A percentile compares a stretch with the other conserved stretches of the same genome.
These are phyloP conservation scores for Cyclotella kingstonii DNA, from an alignment of 108 stramenopile species.

Conservation along the genomic window DNA sequence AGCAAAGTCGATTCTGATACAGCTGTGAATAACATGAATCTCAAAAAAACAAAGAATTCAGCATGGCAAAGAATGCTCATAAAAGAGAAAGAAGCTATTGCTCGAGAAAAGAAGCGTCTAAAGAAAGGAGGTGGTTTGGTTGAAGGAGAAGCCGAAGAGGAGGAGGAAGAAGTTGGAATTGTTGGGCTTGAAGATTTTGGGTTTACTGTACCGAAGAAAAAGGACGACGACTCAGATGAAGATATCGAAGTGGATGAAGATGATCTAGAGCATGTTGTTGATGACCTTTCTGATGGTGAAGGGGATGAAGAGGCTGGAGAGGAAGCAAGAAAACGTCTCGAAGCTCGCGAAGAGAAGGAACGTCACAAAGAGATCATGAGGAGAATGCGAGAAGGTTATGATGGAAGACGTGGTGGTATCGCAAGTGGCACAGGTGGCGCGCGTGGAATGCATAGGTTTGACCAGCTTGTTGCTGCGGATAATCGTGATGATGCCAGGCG, in stretches of 20 bases:
- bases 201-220: constrained; percentile 73
- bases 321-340: constrained; percentile 53
- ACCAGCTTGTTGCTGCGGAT: constrained; percentile 86
- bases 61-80: constrained; percentile 78
- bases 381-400: constrained; percentile 87
- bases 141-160: constrained; percentile 86
- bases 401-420: constrained; percentile 83
- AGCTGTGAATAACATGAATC: constrained; percentile 10
- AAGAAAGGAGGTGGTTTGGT: constrained; percentile 54
- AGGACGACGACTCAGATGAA: constrained; percentile 68
- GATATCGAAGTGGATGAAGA: constrained; percentile 62
- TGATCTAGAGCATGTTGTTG: constrained; percentile 84
- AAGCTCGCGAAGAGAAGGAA: constrained; percentile 77
- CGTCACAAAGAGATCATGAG: constrained; percentile 87
- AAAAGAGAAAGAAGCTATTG: constrained; percentile 60
- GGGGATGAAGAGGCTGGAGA: constrained; percentile 87
- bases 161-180: constrained; percentile 89
- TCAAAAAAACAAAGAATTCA: constrained; percentile 60
- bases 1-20: background rate
- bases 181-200: constrained; percentile 90
- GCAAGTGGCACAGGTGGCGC: constrained; percentile 73
- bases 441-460: constrained; percentile 74
- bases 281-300: constrained; percentile 86
- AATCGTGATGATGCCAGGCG: constrained; percentile 83
- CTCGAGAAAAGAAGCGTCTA: constrained; percentile 63